A percentile compares a stretch with the other conserved stretches of the same genome.
Evolutionary conservation across 2,329 filamentous ascomycete species (phyloP).

Genomic region (Epichloe brachyelytri): DNA sequence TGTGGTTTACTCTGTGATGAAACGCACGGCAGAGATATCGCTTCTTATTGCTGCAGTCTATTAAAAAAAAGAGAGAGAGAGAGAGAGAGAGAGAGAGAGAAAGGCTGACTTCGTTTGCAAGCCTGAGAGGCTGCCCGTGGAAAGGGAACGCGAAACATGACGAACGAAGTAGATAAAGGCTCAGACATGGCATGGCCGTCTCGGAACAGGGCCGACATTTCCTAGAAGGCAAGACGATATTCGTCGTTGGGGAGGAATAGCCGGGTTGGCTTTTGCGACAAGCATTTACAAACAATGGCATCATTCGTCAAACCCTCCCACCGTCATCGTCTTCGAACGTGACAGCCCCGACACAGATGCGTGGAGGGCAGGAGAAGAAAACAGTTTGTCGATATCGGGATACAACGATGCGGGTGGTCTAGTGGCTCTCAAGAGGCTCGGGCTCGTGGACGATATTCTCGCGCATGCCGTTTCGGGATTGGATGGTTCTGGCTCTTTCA

Average conservation of each 20-base stretch:
- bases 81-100: too few species aligned
- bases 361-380: slow-evolving; percentile 20
- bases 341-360: slow-evolving; percentile 18
- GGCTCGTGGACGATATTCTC: slow-evolving; percentile 22
- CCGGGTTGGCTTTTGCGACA: slow-evolving; percentile 28
- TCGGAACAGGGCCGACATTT: slow-evolving; percentile 11
- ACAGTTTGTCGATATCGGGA: slow-evolving; percentile 27
- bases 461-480: slow-evolving; percentile 18
- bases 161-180: too few species aligned
- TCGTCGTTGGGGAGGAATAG: slow-evolving; percentile 31
- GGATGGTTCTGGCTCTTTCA: slow-evolving; percentile 21
- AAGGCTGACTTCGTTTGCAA: neutral
- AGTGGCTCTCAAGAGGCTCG: slow-evolving; percentile 24
- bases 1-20: too few species aligned
- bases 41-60: too few species aligned
- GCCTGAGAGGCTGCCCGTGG: neutral
- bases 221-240: slow-evolving; percentile 27
- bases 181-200: slow-evolving; percentile 6
- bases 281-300: slow-evolving; percentile 27
- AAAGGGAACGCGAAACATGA: neutral
- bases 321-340: slow-evolving; percentile 28
- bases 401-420: slow-evolving; percentile 22
- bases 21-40: too few species aligned
- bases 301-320: slow-evolving; percentile 16
- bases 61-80: too few species aligned